A percentile compares a stretch with the other conserved stretches of the same genome.
phyloP scores from a whole-genome alignment of 1,284 basidiomycete genomes.

The Tilletia walkeri region DNA sequence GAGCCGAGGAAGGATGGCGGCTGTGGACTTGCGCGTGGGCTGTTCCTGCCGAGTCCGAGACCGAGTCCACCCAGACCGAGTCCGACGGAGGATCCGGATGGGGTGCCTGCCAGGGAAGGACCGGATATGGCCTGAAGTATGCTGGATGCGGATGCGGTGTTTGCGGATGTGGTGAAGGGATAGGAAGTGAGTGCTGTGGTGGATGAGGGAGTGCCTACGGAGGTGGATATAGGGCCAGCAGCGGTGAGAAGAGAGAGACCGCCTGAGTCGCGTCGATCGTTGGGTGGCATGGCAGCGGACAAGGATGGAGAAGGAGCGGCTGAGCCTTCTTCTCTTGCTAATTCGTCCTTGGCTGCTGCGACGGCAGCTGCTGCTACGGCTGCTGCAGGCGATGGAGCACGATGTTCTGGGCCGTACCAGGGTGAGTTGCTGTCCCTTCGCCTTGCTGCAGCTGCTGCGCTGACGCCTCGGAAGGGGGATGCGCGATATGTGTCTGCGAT shows the following conservation, averaged over 20 bases:
- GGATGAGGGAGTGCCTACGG: constrained; percentile 11
- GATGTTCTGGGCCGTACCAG: constrained; percentile 6
- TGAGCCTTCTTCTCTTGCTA: neutral
- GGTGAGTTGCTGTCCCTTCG: constrained; percentile 9
- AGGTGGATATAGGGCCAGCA: constrained; percentile 1
- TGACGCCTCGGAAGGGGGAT: neutral
- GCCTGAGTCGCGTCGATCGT: constrained; percentile 12
- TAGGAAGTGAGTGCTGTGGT: neutral
- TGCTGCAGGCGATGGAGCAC: neutral
- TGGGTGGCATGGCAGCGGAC: neutral
- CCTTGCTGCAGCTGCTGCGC: neutral
- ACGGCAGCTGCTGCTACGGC: constrained; percentile 11
- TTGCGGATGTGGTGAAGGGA: neutral
- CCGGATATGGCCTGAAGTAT: neutral
- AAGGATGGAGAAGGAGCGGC: neutral
- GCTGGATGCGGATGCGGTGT: neutral
- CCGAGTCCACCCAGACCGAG: neutral
- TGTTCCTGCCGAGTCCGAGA: constrained; percentile 1
- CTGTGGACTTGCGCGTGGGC: constrained; percentile 4
- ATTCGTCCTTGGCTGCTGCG: constrained; percentile 10
- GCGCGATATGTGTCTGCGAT: constrained; percentile 15
- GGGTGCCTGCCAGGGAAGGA: constrained; percentile 2
- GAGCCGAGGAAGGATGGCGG: constrained; percentile 16
- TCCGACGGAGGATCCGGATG: constrained; percentile 14
- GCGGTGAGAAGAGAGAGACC: neutral